Base-by-base conservation (phyloP, 2,329 filamentous ascomycete genomes). In the Diplocarpon rosae region DNA sequence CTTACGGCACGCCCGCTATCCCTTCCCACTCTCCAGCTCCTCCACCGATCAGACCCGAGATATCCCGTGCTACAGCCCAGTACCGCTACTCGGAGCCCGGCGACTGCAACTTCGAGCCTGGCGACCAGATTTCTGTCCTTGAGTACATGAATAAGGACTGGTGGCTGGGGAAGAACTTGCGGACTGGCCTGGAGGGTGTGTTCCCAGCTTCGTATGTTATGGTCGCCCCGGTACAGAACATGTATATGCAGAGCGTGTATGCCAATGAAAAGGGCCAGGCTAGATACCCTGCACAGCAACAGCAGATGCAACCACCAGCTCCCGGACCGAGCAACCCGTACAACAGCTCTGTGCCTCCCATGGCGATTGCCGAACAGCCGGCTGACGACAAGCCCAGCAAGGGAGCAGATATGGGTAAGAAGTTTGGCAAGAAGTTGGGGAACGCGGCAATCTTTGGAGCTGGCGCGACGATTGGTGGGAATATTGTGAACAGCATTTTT, bases 141-240 rank as follows among this genome's bases (percentile, higher is more conserved):
- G 86, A 95, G 66, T 89, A 94, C 69, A 92, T 95, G 83, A 96
- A 96, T 66, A 78, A 81, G 51, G 89, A 96, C 66, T 96, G 90
- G 90, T 95, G 88, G 87, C 82, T 87, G 72, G 90, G 90, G 55
- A 78, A 76, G 56, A 95, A 94, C 66, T 71, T 82, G 59, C 79
- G 87, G 42, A 94, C 88, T 8, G 83, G 83, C 45, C 69, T 77
- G 54, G 86, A 94, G 67, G 90, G 90, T 57, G 95, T 96, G 63
- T 96, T 96, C 73, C 90, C 90, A n/a, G 78, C 83, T 56, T 87
- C 76, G 63, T 96, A 96, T 62, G 89, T 94, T 51, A 70, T 85
- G 41, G 66, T 84, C 41, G 89, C 56, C 50, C 63, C 37, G 11
- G 9, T 24, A 7, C 20, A 24, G 20, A 24, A 24, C 20, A 24